These are phyloP conservation scores for Glutinoglossum americanum DNA, from an alignment of 495 filamentous ascomycete species.

Conservation along the genomic window DNA sequence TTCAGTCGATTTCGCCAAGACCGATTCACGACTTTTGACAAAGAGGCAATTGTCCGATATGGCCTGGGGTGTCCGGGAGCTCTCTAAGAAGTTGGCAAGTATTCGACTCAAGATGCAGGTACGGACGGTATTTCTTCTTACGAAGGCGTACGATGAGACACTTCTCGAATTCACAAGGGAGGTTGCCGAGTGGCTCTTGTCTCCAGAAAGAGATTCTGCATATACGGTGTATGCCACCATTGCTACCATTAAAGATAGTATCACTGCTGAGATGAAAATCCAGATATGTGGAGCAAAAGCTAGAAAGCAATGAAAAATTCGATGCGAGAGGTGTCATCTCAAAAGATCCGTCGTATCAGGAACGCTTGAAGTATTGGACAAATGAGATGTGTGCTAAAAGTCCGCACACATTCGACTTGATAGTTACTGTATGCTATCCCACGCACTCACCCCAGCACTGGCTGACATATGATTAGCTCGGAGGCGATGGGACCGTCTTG, in stretches of 20 bases:
- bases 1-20: constrained; percentile 13
- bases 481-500: constrained; percentile 49
- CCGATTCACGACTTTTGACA: constrained; percentile 50
- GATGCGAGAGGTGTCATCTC: constrained; percentile 38
- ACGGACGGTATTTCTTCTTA: constrained; percentile 66
- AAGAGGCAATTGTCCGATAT: constrained; percentile 89
- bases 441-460: background rate
- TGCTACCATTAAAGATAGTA: background rate
- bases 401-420: constrained; percentile 83
- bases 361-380: constrained; percentile 62
- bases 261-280: background rate
- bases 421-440: constrained; percentile 36
- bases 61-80: constrained; percentile 82
- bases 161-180: constrained; percentile 63
- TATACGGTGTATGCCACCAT: constrained; percentile 43
- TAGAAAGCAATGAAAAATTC: constrained; percentile 49
- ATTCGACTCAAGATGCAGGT: constrained; percentile 62
- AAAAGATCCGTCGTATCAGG: constrained; percentile 30
- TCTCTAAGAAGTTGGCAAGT: constrained; percentile 65
- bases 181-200: constrained; percentile 69
- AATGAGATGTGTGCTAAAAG: constrained; percentile 49
- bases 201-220: constrained; percentile 37
- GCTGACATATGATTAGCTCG: constrained; percentile 27
- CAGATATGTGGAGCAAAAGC: constrained; percentile 49
- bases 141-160: constrained; percentile 67